Base-by-base conservation (phyloP, 805 yeast species). In the Kuraishia hungarica region DNA sequence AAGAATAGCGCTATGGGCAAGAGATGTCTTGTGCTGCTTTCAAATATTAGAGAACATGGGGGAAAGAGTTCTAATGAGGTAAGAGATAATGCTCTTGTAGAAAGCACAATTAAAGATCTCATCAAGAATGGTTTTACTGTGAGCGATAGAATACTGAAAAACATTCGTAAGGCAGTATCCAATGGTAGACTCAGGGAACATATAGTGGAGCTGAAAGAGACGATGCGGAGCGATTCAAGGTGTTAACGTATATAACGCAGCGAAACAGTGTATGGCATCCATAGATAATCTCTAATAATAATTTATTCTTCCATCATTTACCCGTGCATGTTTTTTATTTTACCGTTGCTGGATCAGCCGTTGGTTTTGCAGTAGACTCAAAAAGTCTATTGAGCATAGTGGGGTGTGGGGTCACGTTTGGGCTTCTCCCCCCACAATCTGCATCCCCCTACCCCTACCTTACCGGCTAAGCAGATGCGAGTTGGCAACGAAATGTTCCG, bases 161-260 rank as follows among this genome's bases (percentile, higher is more conserved):
- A 60, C n/a, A 39, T 68, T 7, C 60, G 56, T 21, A 39, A 48
- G 2, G 70, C 72, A 3, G 54, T 64, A 13, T 57, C 51, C 22
- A 53, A 59, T 8, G 71, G 72, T 1, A 58, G 55, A 17, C 35
- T 68, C 22, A 61, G 67, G 55, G 71, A 69, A 55, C 64, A 56
- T 54, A 24, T 67, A 21, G 61, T 69, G 19, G 63, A 60, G 15
- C 47, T 67, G 24, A 68, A 64, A 49, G 68, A 67, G 53, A 62
- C 61, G 53, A 53, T 51, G 5, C 56, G 60, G 28, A 57, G 64
- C 10, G 72, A 69, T 53, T 51, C 55, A 6, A 51, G 56, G 26
- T 55, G 59, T 26, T 57, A 50, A 43, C 11, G 15, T 6, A 13
- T 26, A 26, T 26, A 26, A 10, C n/a, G 35, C 35, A 35, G 3